Evolutionary conservation across 2,329 filamentous ascomycete genomes (phyloP), one percentile per base, ranked within the genome.

Genomic region (Byssothecium circinans): DNA sequence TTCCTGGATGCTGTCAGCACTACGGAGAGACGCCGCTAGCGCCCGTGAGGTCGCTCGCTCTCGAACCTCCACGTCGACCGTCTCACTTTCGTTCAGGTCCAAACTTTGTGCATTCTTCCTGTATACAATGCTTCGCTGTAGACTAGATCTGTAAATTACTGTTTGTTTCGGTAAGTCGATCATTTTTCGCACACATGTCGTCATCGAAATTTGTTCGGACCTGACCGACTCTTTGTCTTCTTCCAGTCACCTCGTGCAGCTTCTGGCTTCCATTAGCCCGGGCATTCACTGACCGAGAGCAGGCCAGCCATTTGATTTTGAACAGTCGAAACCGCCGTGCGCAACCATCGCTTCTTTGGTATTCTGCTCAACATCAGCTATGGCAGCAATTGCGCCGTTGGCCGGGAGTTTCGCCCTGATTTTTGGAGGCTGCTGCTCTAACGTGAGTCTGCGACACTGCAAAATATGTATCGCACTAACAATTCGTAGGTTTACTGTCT

Each of bases 371-470:
- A 32, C 12, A 32, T 27, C 23, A 15, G 14, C 23, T 41, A 71
- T 71, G 67, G 67, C 66, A 42, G 64, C 64, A 17, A 45, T 70
- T 41, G 67, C 67, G 11, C 60, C 70, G 17, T 61, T 74, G 30
- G 60, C 68, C 8, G 70, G 71, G 47, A 95, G 95, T 81, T 79
- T 92, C 48, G 80, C 80, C 42, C 81, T 97, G 57, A 97, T 99
- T 50, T 96, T 99, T 71, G 94, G 94, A 42, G 94, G 94, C 23
- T 96, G 91, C 68, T 96, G 91, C 74, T 90, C 89, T 29, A 96
- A 96, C 79, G 91, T 91, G 76, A 73, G 84, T 29, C 23, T 25
- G 23, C 23, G 2, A 19, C 27, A 15, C 11, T 23, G 10, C 30
- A 12, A n/a, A n/a, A 41, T 14, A 12, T 8, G 36, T n/a, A 10